A percentile compares a stretch with the other conserved stretches of the same genome.
Evolutionary conservation across 352 stramenopile genomes (phyloP).

Genomic region (Phytopythium helicoides): DNA sequence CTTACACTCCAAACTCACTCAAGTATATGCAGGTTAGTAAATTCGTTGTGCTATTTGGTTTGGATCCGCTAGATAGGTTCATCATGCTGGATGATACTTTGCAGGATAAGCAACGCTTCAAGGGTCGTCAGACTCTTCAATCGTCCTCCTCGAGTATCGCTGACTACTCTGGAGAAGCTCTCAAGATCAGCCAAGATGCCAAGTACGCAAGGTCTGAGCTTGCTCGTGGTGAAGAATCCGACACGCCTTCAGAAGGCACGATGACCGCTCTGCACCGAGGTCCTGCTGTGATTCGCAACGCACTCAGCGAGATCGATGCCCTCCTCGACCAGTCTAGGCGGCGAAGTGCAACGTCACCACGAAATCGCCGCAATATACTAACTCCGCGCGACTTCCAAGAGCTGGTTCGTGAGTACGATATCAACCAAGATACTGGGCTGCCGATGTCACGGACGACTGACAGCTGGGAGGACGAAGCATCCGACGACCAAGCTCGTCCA

Average conservation of each 20-base stretch:
- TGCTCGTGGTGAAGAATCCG: conserved; percentile 7
- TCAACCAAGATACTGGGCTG: conserved; percentile 46
- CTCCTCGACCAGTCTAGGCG: conserved; percentile 35
- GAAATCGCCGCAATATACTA: conserved; percentile 14
- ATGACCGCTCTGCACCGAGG: conserved; percentile 25
- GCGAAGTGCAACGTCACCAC: conserved; percentile 7
- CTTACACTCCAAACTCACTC: conserved; percentile 68
- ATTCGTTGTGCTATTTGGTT: not conserved
- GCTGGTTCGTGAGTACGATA: conserved; percentile 44
- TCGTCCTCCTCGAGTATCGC: conserved; percentile 3
- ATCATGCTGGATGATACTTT: not conserved
- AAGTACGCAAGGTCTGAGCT: not conserved
- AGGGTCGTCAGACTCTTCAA: not conserved
- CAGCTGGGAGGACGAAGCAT: conserved; percentile 53
- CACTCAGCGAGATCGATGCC: conserved; percentile 48
- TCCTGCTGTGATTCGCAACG: conserved; percentile 36
- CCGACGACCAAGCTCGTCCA: conserved; percentile 25
- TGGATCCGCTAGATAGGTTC: not conserved
- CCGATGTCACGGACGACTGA: conserved; percentile 58
- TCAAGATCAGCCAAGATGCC: conserved; percentile 7
- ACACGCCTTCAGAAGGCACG: conserved; percentile 1
- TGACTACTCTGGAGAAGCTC: conserved; percentile 25
- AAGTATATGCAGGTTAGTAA: conserved; percentile 63
- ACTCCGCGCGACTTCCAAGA: conserved; percentile 32
- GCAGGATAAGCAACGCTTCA: conserved; percentile 28